Evolutionary conservation across 768 basidiomycete genomes (phyloP), one percentile per base, ranked within the genome.

Genomic region (Coprinopsis marcescibilis): DNA sequence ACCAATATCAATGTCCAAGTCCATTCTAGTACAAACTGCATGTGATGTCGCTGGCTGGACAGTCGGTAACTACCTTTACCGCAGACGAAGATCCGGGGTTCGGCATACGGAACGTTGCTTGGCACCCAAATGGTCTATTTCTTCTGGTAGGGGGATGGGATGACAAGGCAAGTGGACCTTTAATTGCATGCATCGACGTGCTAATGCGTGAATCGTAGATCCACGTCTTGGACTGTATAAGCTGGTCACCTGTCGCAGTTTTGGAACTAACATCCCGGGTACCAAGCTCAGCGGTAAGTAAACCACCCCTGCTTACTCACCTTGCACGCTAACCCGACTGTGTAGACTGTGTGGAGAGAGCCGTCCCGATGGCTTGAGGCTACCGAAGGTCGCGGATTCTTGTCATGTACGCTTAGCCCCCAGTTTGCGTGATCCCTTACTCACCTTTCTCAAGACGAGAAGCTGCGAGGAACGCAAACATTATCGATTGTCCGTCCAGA

Each of bases 61-160:
- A 77, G 39, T 59, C 75, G 19, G 66, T 85, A 25, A 80, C 80
- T 14, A 75, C 79, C 10, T 92, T 89, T 59, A 70, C 70, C 15
- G 89, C 89, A 2, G 73, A 72, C 26, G 74, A 78, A 21, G 90
- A 95, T 62, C 86, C 89, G 21, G 89, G 85, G 13, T 77, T 93
- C 46, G 93, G 93, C 4, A 80, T 96, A 34, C 77, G 90, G 8
- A 71, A 67, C 49, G 81, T 84, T 1, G 67, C 77, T 15, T 97
- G 93, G 93, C 89, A 93, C 64, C 93, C 92, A 3, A 84, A 72
- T 46, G 89, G 92, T 3, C 70, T 77, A 57, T 93, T 87, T 60
- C 67, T 96, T 7, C 86, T 83, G 1, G 72, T 93, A 0, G 83
- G 80, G 11, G 93, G 93, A 10, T 93, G 85, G 80, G 91, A 94